Evolutionary conservation across 495 filamentous ascomycete genomes (phyloP).

Genomic region (Daldinia caldariorum): DNA sequence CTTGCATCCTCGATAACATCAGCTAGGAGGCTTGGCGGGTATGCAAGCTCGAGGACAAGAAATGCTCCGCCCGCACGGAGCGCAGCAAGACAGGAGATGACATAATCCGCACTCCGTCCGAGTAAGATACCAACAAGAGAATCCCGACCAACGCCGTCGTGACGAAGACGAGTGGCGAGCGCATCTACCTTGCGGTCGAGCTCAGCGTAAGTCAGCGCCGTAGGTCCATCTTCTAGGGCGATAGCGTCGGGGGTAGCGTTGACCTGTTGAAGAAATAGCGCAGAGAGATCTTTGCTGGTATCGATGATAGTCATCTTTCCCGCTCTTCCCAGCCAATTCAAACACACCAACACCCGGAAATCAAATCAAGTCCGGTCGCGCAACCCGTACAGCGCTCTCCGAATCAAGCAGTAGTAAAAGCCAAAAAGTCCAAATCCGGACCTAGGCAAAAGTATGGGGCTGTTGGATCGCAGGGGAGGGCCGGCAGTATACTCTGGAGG

Average conservation of each 20-base stretch:
- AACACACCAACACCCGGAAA: constrained; percentile 2
- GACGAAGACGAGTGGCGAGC: constrained; percentile 64
- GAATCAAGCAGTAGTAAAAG: constrained; percentile 15
- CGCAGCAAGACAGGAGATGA: constrained; percentile 73
- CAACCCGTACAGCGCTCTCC: constrained; percentile 13
- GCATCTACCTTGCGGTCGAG: constrained; percentile 65
- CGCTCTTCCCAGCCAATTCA: constrained; percentile 15
- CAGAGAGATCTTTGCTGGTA: constrained; percentile 68
- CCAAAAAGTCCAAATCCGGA: constrained; percentile 22
- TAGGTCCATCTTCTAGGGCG: constrained; percentile 68
- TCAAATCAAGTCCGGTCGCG: constrained; percentile 2
- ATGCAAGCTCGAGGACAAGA: constrained; percentile 74
- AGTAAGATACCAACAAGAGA: constrained; percentile 71
- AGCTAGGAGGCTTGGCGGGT: constrained; percentile 69
- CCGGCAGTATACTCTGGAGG: constrained; percentile 14
- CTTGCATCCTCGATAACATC: constrained; percentile 74
- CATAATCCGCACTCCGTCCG: constrained; percentile 73
- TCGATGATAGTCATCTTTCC: constrained; percentile 66
- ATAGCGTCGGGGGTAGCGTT: constrained; percentile 65
- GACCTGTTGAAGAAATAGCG: constrained; percentile 68
- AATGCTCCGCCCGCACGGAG: constrained; percentile 76
- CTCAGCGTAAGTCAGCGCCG: constrained; percentile 67
- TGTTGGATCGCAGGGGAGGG: constrained; percentile 2
- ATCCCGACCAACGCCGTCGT: constrained; percentile 67
- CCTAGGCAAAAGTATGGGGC: constrained; percentile 3